A percentile compares a stretch with the other conserved stretches of the same genome.
phyloP scores from a whole-genome alignment of 1,139 yeast genomes.

The Blastobotrys malaysiensis region DNA sequence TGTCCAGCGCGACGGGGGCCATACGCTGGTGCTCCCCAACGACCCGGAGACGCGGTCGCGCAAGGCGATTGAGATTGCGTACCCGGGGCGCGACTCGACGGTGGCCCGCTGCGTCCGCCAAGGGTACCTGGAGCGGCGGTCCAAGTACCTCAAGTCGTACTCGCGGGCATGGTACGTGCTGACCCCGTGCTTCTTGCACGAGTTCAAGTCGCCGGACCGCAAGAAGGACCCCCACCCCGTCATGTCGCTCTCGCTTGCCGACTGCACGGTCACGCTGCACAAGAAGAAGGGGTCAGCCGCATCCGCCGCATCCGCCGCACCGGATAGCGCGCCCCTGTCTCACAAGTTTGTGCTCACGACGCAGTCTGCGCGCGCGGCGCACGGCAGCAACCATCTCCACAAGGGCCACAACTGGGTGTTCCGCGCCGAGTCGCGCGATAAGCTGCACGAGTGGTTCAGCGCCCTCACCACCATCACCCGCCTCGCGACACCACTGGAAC shows the following conservation, averaged over 20 bases:
- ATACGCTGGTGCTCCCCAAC: conserved; percentile 38
- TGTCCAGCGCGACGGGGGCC: conserved; percentile 65
- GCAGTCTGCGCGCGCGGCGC: conserved; percentile 52
- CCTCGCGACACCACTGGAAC: conserved; percentile 26
- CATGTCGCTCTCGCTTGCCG: conserved; percentile 76
- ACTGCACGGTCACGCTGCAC: conserved; percentile 58
- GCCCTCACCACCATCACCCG: conserved; percentile 64
- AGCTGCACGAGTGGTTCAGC: conserved; percentile 79
- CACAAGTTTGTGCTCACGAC: conserved; percentile 70
- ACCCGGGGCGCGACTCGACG: conserved; percentile 65
- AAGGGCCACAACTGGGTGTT: conserved; percentile 92
- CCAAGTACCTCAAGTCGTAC: conserved; percentile 85
- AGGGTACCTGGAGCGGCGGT: conserved; percentile 81
- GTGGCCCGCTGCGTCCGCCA: conserved; percentile 67
- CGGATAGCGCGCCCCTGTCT: conserved; percentile 33
- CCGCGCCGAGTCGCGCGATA: conserved; percentile 71
- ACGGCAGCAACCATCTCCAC: conserved; percentile 46
- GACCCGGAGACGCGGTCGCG: conserved; percentile 70
- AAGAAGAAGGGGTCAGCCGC: conserved; percentile 47
- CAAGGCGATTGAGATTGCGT: conserved; percentile 54
- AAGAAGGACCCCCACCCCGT: conserved; percentile 81
- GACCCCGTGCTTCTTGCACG: conserved; percentile 84
- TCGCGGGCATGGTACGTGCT: conserved; percentile 87
- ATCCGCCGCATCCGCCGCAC: neutral
- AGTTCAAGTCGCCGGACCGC: conserved; percentile 78